Base-by-base conservation (phyloP, 2,329 filamentous ascomycete genomes). In the Purpureocillium lavendulum region DNA sequence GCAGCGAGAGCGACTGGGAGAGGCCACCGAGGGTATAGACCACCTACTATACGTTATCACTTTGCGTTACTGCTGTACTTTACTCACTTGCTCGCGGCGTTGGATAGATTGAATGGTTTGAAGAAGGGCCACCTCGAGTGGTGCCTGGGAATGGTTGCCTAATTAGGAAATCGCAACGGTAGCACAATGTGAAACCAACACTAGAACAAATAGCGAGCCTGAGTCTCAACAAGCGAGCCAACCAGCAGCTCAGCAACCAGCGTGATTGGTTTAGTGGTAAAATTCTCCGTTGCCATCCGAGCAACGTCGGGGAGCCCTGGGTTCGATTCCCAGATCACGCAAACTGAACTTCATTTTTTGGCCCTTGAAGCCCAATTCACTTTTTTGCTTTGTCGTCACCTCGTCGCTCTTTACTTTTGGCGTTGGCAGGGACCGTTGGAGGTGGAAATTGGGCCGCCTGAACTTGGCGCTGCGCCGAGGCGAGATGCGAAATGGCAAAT, bases 21-120 rank as follows among this genome's bases (percentile, higher is more conserved):
- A 30, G 14, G 26, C 33, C n/a, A 6, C 18, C 6, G n/a, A n/a
- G 21, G 9, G 21, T 63, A 7, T 41, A 30, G 4, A n/a, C n/a
- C n/a, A n/a, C n/a, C n/a, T n/a, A n/a, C n/a, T n/a, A n/a, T n/a
- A n/a, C n/a, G n/a, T n/a, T n/a, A n/a, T n/a, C n/a, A n/a, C n/a
- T n/a, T n/a, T n/a, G n/a, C n/a, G n/a, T n/a, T n/a, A n/a, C n/a
- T n/a, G n/a, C n/a, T n/a, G n/a, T n/a, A n/a, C n/a, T n/a, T n/a
- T n/a, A n/a, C n/a, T n/a, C n/a, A n/a, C n/a, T n/a, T n/a, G n/a
- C n/a, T n/a, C n/a, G n/a, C n/a, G n/a, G n/a, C n/a, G n/a, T n/a
- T n/a, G n/a, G n/a, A n/a, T n/a, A n/a, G n/a, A n/a, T n/a, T n/a
- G n/a, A n/a, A n/a, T n/a, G n/a, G n/a, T n/a, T n/a, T n/a, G n/a